Evolutionary conservation across 768 basidiomycete species (phyloP).

Genomic region (Trametes punicea): DNA sequence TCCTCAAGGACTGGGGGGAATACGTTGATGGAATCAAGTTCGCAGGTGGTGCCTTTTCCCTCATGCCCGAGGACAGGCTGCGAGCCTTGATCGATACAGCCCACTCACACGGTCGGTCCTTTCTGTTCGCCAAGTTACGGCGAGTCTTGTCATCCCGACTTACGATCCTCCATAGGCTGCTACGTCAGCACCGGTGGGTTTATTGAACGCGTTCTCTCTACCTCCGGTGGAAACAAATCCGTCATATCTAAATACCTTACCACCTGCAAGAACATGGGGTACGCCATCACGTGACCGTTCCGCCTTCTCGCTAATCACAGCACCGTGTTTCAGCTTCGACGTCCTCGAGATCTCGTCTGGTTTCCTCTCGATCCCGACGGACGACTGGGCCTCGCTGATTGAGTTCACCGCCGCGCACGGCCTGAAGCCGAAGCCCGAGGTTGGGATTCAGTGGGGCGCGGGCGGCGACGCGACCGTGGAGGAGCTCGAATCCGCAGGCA

Average conservation of each 20-base stretch:
- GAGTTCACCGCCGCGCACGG: constrained; percentile 38
- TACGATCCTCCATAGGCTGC: constrained; percentile 17
- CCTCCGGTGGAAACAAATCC: constrained; percentile 32
- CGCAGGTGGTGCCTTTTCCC: constrained; percentile 41
- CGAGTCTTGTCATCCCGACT: not conserved
- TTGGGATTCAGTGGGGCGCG: constrained; percentile 46
- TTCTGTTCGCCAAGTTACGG: not conserved
- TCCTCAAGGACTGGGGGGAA: constrained; percentile 40
- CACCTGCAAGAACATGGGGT: constrained; percentile 38
- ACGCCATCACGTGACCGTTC: constrained; percentile 1
- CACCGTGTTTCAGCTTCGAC: constrained; percentile 35
- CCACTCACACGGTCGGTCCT: constrained; percentile 34
- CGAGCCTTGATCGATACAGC: constrained; percentile 38
- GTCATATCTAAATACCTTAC: constrained; percentile 36
- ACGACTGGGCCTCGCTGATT: constrained; percentile 41
- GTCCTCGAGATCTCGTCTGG: constrained; percentile 44
- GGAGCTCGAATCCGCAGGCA: constrained; percentile 40
- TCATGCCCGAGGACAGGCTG: constrained; percentile 40
- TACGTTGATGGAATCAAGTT: constrained; percentile 46
- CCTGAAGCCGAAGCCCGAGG: constrained; percentile 43
- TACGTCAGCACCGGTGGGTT: constrained; percentile 45
- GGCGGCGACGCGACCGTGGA: constrained; percentile 40
- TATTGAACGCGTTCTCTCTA: constrained; percentile 37
- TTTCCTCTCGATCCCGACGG: constrained; percentile 43
- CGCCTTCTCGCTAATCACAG: not conserved